Conservation (phyloP, 352 stramenopile species). For the Achlya hypogyna region DNA sequence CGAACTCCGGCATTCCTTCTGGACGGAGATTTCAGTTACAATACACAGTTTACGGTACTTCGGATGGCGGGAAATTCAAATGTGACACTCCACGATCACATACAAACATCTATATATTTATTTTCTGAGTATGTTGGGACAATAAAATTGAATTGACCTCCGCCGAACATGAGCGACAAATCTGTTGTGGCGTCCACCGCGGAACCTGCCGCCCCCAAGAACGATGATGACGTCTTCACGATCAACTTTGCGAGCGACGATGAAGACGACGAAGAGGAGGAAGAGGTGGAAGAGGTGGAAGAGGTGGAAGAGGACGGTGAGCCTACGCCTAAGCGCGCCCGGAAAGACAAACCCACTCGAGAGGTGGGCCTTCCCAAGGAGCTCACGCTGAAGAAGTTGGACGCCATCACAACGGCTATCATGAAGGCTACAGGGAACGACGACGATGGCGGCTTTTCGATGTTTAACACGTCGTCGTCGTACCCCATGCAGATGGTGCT, state of each 20-base stretch:
- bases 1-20: too few species aligned
- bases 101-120: neutral
- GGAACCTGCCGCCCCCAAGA: neutral
- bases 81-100: neutral
- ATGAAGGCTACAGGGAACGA: conserved; percentile 11
- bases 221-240: neutral
- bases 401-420: conserved; percentile 6
- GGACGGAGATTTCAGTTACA: too few species aligned
- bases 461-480: conserved; percentile 20
- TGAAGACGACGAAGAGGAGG: neutral
- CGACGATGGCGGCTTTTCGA: conserved; percentile 7
- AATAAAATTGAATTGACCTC: neutral
- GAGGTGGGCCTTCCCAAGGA: neutral
- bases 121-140: neutral
- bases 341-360: neutral
- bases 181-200: neutral
- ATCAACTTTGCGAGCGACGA: conserved; percentile 8
- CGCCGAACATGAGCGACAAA: neutral
- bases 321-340: conserved; percentile 1
- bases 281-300: neutral
- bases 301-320: neutral
- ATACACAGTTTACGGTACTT: too few species aligned
- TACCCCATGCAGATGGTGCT: conserved; percentile 11
- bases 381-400: neutral
- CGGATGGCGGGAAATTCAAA: too few species aligned